Percentiles rank a stretch among this genome's conserved stretches.
These are phyloP conservation scores for Ophiostoma tasmaniense DNA, from an alignment of 2,329 filamentous ascomycete species.

Conservation along the genomic window DNA sequence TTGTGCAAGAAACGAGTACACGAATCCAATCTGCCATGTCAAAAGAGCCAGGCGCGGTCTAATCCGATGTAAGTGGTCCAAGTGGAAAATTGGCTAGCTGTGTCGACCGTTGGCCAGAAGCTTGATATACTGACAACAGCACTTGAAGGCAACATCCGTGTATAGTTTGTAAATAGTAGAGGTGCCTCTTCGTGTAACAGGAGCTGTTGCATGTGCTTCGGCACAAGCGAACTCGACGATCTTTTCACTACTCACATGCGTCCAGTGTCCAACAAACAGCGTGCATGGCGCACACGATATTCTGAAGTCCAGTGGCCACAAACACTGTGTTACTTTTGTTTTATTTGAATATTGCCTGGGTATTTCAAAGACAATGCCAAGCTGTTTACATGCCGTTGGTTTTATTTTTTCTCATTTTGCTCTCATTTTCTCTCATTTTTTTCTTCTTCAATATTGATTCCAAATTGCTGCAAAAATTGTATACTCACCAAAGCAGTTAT, in stretches of 20 bases:
- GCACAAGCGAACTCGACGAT: neutral
- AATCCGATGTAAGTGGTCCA: neutral
- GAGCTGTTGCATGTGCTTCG: neutral
- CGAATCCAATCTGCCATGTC: neutral
- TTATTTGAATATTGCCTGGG: neutral
- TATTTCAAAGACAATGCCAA: no score
- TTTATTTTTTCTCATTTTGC: no score
- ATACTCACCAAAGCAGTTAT: no score
- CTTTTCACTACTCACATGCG: neutral
- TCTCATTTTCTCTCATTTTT: no score
- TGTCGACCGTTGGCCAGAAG: neutral
- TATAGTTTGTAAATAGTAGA: neutral
- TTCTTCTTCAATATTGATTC: no score
- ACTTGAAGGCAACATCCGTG: neutral
- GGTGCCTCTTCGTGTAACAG: neutral
- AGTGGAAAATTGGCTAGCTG: neutral
- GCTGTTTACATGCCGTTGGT: no score
- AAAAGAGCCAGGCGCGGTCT: neutral
- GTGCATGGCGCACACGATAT: neutral
- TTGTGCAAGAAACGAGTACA: neutral
- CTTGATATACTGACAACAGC: neutral
- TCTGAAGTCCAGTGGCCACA: neutral
- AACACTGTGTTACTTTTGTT: neutral
- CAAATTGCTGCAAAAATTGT: no score
- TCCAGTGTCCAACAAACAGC: neutral